Base-by-base conservation (phyloP, 495 filamentous ascomycete species). In the Aspergillus bertholletiae region DNA sequence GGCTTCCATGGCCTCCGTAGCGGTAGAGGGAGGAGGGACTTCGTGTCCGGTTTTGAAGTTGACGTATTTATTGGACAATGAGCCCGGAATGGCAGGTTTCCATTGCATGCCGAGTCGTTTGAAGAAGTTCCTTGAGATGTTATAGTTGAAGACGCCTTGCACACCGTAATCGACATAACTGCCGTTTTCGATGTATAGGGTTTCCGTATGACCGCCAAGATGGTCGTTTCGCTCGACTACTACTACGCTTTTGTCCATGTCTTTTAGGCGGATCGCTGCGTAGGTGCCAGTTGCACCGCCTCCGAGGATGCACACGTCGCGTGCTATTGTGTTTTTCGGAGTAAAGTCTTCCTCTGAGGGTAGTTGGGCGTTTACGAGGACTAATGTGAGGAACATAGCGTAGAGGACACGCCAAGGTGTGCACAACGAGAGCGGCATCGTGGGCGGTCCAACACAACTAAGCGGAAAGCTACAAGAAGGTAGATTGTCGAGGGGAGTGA, bases 271-370 rank as follows among this genome's bases (percentile, higher is more conserved):
- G 34, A 78, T 62, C 1, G 75, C 72, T 0, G 71, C 59, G 50
- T 77, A 76, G 0, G 68, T 72, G 2, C 77, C 77, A 13, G 63
- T 49, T n/a, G 76, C 66, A n/a, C 77, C 77, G 34, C 76, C 76
- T 3, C 77, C 75, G 28, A 79, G 66, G 48, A 80, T 66, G 18
- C 56, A 62, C 22, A 80, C 67, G 60, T 78, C 74, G 17, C 64
- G 62, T 59, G 56, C 12, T 17, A 45, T 23, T 23, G 30, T 32
- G 8, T 11, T 32, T 3, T 32, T 12, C 13, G 30, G 2, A 11
- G 30, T 32, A 12, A 32, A 32, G 30, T 32, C 27, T 9, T 28
- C 30, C 13, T 32, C 30, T 7, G 7, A 2, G 30, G 30, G 8
- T 11, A 12, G 13, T 32, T 7, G 30, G 8, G 30, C 30, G 3